These are phyloP conservation scores for Eremochloa ophiuroides DNA, from an alignment of 176 grass and related monocot genomes.

Conservation along the genomic window DNA sequence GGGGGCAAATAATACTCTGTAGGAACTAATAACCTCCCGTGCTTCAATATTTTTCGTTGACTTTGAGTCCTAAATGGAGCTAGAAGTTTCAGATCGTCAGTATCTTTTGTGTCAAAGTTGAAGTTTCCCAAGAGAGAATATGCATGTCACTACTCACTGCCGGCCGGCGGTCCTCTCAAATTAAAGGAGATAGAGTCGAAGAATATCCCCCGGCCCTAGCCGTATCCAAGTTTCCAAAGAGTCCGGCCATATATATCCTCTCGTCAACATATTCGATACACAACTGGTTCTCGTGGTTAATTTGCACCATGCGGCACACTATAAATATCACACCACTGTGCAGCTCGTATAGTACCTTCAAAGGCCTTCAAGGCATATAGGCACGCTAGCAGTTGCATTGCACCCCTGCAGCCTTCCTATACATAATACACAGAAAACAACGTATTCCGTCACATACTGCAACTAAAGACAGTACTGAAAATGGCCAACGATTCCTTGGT, in stretches of 20 bases:
- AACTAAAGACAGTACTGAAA: not conserved
- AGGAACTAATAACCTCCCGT: not conserved
- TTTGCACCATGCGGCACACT: not conserved
- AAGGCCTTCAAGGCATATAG: not conserved
- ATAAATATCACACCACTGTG: slow-evolving; percentile 5
- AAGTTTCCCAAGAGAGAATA: not conserved
- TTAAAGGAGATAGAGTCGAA: not conserved
- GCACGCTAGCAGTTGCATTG: not conserved
- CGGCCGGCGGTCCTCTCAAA: not conserved
- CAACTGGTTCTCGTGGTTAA: not conserved
- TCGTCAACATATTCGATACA: slow-evolving; percentile 14
- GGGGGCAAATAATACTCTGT: too few species aligned
- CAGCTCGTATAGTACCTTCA: not conserved
- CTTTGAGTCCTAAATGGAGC: not conserved
- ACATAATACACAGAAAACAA: not conserved
- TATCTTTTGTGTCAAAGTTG: slow-evolving; percentile 9
- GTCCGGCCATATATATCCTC: not conserved
- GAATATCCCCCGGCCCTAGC: slow-evolving; percentile 3
- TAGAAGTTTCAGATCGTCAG: not conserved
- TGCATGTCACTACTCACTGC: not conserved
- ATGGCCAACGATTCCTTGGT: slow-evolving; percentile 72
- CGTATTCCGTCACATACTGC: not conserved
- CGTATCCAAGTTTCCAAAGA: not conserved
- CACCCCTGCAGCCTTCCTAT: not conserved
- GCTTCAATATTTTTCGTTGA: not conserved